Evolutionary conservation across 805 yeast genomes (phyloP), one percentile per base, ranked within the genome.

Genomic region (Candida maesae): DNA sequence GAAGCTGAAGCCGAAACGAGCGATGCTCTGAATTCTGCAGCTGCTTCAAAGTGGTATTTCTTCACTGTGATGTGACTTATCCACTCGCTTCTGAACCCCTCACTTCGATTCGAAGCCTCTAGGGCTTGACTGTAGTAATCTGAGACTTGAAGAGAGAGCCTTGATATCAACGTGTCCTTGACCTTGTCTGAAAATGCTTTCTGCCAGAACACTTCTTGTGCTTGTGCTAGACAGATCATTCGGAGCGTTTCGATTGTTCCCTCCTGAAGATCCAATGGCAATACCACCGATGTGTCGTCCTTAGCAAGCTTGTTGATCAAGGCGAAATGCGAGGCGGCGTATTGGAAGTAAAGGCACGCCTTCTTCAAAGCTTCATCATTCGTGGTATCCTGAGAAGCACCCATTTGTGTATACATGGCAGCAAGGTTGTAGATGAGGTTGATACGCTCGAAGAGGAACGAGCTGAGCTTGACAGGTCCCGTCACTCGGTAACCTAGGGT

Each of bases 191-290:
- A 59, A 0, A 68, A 60, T 0, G 95, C 88, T 52, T 81, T 80
- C 35, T 74, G 78, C 96, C 96, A 89, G 37, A 83, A 78, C 11
- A 78, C 71, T 55, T 90, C 96, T 60, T 89, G 96, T 0, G 95
- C 93, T 53, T 87, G 95, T 0, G 95, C 93, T 29, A 84, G 56
- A 76, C 76, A 75, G 26, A 88, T 54, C 11, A 58, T 50, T 27
- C 70, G 61, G 39, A 89, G 62, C 14, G 79, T 66, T 11, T 65
- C 61, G 9, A 84, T 52, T 0, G 86, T 76, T 11, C 70, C 69
- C 1, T 42, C 32, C 29, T 76, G 77, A 13, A 85, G 60, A 38
- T 78, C 87, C 21, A 67, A 46, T 5, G 70, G 69, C 8, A 59
- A 55, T 45, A 51, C 9, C 55, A 54, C 4, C 38, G 43, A 12